phyloP scores from a whole-genome alignment of 2,329 filamentous ascomycete species.

The Botrytis hyacinthi region DNA sequence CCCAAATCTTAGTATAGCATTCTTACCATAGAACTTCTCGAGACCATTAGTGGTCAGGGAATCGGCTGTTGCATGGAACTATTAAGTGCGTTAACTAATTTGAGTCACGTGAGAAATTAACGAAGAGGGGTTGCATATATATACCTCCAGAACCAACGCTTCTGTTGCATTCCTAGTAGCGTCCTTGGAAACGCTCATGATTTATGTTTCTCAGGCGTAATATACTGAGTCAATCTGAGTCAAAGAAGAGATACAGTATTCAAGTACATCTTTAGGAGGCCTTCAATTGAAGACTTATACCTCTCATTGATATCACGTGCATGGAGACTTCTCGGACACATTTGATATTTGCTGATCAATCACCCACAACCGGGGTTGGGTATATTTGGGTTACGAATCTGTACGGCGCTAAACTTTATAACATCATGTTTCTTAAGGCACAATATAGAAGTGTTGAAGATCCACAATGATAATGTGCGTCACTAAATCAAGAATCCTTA shows the following conservation, averaged over 20 bases:
- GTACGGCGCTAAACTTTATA: background rate
- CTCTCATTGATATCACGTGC: background rate
- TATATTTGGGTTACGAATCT: background rate
- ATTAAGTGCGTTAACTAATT: background rate
- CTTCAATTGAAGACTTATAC: background rate
- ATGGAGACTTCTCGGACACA: background rate
- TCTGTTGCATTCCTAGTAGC: background rate
- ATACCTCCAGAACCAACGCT: background rate
- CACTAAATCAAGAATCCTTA: background rate
- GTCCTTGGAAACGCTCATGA: background rate
- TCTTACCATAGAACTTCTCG: background rate
- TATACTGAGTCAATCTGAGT: background rate
- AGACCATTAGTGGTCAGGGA: background rate
- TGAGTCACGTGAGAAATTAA: background rate
- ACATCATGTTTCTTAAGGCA: no score
- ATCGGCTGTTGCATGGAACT: background rate
- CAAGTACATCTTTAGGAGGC: no score
- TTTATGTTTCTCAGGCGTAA: background rate
- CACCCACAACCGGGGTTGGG: no score
- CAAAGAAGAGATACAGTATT: background rate
- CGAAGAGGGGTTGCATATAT: background rate
- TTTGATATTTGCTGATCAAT: background rate
- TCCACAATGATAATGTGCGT: background rate
- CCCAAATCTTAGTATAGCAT: background rate
- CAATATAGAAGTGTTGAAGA: background rate